phyloP scores from a whole-genome alignment of 1,139 yeast species.

The Hansenula anomala region DNA sequence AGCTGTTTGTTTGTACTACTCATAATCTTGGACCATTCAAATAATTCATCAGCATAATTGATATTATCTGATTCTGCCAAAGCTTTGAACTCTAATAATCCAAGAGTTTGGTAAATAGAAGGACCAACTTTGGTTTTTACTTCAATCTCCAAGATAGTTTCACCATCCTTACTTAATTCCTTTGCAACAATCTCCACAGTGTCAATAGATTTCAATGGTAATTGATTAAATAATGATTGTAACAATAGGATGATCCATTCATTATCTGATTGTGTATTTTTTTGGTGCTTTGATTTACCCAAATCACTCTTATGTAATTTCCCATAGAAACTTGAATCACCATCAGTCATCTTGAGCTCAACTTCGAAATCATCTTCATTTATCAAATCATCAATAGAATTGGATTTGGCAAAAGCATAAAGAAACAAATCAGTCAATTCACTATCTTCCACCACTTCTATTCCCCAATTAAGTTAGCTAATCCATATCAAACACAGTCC shows the following conservation, averaged over 20 bases:
- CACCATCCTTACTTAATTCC: background rate
- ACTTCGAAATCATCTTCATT: conserved; percentile 3
- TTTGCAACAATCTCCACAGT: background rate
- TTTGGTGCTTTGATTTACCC: conserved; percentile 1
- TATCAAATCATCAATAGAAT: background rate
- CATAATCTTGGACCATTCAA: conserved; percentile 16
- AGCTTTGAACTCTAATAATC: background rate
- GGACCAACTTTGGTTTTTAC: background rate
- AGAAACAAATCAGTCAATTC: background rate
- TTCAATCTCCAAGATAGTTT: background rate
- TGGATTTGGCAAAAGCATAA: background rate
- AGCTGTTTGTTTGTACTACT: conserved; percentile 5
- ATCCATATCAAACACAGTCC: background rate
- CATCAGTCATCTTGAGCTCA: conserved; percentile 8
- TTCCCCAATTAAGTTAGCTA: background rate
- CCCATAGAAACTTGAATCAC: conserved; percentile 5
- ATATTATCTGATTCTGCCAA: background rate
- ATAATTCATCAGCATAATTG: conserved; percentile 10
- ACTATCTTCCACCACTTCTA: background rate
- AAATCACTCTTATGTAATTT: conserved; percentile 1
- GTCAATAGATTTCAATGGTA: background rate
- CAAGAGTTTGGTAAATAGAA: background rate
- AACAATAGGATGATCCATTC: conserved; percentile 14
- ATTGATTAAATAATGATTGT: conserved; percentile 9
- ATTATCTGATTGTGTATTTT: conserved; percentile 6